Percentiles rank a stretch among this genome's conserved stretches.
These are phyloP conservation scores for Diaporthe humulicola DNA, from an alignment of 2,329 filamentous ascomycete species.

Conservation along the genomic window DNA sequence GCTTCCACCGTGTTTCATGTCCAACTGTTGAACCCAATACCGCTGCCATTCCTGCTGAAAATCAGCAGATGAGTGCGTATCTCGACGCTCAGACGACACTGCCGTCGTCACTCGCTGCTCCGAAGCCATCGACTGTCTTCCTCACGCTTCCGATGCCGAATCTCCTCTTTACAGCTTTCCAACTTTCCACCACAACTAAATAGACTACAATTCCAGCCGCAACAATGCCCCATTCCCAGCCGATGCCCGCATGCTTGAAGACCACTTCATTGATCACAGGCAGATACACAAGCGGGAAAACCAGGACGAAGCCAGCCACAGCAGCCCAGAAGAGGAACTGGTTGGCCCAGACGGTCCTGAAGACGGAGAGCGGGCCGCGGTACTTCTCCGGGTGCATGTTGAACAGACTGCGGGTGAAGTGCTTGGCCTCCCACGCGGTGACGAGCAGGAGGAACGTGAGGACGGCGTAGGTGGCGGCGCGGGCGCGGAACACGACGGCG, in stretches of 20 bases:
- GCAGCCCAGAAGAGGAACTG: conserved; percentile 76
- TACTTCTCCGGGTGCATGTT: conserved; percentile 70
- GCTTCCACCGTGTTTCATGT: neutral
- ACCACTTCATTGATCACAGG: conserved; percentile 75
- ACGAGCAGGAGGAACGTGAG: conserved; percentile 77
- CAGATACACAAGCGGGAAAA: conserved; percentile 76
- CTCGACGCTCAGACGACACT: conserved; percentile 1
- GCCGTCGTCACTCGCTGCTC: neutral
- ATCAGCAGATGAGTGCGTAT: neutral
- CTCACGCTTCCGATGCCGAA: conserved; percentile 4
- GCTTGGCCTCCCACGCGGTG: conserved; percentile 81
- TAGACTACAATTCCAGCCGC: conserved; percentile 70
- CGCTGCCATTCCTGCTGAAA: neutral
- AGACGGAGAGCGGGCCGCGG: conserved; percentile 62
- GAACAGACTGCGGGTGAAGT: conserved; percentile 78
- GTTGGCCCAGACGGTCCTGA: conserved; percentile 76
- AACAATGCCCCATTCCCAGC: conserved; percentile 81
- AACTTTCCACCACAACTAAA: conserved; percentile 73
- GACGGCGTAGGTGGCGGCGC: conserved; percentile 78
- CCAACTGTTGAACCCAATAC: neutral
- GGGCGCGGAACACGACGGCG: conserved; percentile 71
- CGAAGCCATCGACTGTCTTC: conserved; percentile 15
- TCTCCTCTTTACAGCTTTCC: conserved; percentile 74
- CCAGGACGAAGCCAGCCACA: conserved; percentile 69
- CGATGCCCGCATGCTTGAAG: conserved; percentile 77